phyloP scores from a whole-genome alignment of 306 rosid genomes.

The Inga leiocalycina region DNA sequence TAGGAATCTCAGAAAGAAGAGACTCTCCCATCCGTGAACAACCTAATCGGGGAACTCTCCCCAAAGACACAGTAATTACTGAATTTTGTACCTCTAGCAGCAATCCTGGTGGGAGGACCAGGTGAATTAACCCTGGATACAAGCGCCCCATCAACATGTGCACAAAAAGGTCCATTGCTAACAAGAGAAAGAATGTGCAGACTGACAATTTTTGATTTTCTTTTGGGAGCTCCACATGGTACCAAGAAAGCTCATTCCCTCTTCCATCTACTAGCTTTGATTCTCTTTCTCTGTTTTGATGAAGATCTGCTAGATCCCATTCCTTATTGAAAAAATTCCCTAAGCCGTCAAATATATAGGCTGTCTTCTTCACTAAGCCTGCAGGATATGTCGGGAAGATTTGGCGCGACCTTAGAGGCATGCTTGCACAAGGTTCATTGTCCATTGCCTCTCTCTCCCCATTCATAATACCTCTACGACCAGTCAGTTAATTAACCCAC shows the following conservation, averaged over 20 bases:
- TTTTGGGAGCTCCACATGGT: conserved; percentile 95
- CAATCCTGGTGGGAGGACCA: conserved; percentile 83
- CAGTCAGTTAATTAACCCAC: conserved; percentile 41
- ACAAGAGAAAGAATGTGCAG: conserved; percentile 95
- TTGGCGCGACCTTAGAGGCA: conserved; percentile 46
- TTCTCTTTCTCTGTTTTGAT: conserved; percentile 38
- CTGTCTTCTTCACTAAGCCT: conserved; percentile 78
- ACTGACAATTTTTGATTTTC: conserved; percentile 67
- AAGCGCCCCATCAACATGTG: conserved; percentile 88
- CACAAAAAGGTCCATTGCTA: conserved; percentile 99
- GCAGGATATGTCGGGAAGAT: conserved; percentile 39
- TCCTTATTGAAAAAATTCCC: conserved; percentile 81
- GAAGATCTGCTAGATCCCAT: conserved; percentile 81
- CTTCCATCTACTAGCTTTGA: conserved; percentile 57
- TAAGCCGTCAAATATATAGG: conserved; percentile 81
- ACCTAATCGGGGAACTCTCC: conserved; percentile 93
- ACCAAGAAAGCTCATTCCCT: conserved; percentile 88
- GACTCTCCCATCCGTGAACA: conserved; percentile 79
- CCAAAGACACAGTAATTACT: conserved; percentile 84
- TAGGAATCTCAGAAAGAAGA: conserved; percentile 90
- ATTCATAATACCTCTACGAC: conserved; percentile 37
- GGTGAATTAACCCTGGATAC: conserved; percentile 96
- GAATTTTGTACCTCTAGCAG: conserved; percentile 84
- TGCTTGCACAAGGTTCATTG: conserved; percentile 42
- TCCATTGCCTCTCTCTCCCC: conserved; percentile 60